Evolutionary conservation across 2,329 filamentous ascomycete genomes (phyloP), one percentile per base, ranked within the genome.

Genomic region (Exophiala aquamarina): DNA sequence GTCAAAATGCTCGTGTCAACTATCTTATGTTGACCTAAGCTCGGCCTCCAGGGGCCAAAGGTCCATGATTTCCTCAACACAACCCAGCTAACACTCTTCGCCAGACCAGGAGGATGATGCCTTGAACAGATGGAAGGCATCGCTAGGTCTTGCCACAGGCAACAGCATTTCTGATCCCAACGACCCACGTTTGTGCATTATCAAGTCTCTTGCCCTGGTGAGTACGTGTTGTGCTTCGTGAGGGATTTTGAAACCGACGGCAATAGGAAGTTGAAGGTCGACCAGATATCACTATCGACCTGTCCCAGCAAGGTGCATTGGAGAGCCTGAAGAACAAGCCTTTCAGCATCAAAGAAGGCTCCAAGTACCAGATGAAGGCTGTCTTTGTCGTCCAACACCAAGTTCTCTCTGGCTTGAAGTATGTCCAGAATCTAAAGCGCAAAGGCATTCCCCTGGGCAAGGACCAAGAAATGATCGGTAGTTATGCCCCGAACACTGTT

Each of bases 401-500:
- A 71, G 92, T 98, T 58, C 81, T 97, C 45, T 93, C 88, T 61
- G 93, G 93, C 36, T 74, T 98, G 66, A 94, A 96, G 75, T 98
- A 97, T 70, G 81, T 98, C 48, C 93, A 98, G 74, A 81, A 90
- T 32, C 87, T 96, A 54, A 95, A 93, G 79, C 80, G 91, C 61
- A 90, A 90, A 77, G 87, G 88, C 44, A 79, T 97, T 66, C 82
- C 82, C 50, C 82, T 92, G 52, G 88, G 86, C 75, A 98, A 96
- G 81, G 87, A 93, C 64, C 87, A 94, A 61, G 92, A 97, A 76
- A 98, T 98, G 93, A 87, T 98, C 79, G 90, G 93, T 71, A 95
- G 89, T 62, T 98, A 92, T 65, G 87, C 89, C 45, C 93, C 93
- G 57, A 96, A 86, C 75, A 97, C 92, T 14, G 86, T 89, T 55